Evolutionary conservation across 2,329 filamentous ascomycete genomes (phyloP), one percentile per base, ranked within the genome.

Genomic region (Aspergillus sp.): DNA sequence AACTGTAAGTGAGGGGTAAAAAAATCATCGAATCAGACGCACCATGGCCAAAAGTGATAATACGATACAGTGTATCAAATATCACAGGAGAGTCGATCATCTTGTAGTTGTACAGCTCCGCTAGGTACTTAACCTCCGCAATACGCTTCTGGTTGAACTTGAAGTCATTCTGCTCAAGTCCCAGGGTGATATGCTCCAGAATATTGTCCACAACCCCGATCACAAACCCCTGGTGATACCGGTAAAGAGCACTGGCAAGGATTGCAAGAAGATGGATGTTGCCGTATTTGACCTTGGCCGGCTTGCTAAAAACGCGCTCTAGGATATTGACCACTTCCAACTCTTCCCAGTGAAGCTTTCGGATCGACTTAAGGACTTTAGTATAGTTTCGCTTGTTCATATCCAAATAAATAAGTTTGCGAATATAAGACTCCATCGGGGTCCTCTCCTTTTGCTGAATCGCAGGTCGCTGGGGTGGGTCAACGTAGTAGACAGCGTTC

Each of bases 331-430:
- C 89, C 23, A 95, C 87, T 71, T 98, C 93, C 50, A 84, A 81
- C 73, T 99, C 95, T 76, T 99, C 95, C 95, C 95, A 99, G 70
- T 99, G 95, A 57, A 99, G 85, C 70, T 96, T 92, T 57, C 95
- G 89, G 63, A 99, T 90, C 66, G 96, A 91, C 77, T 96, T 96
- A 61, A 97, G 82, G 51, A 97, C 89, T 77, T 93, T 96, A 68
- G 93, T 92, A 64, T 97, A 90, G 64, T 93, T 96, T 57, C 93
- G 89, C 77, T 95, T 96, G 59, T 90, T 96, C 81, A 99, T 87
- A 69, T 99, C 96, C 51, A 92, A 79, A 69, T 98, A 99, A 61
- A 99, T 84, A 50, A 99, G 82, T 76, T 96, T 96, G 48, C 93
- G 89, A 59, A 99, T 87, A 71, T 96, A 99, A 25, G 96, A 82